Conservation (phyloP, 441 rosid species). For the Pelargonium australe region DNA sequence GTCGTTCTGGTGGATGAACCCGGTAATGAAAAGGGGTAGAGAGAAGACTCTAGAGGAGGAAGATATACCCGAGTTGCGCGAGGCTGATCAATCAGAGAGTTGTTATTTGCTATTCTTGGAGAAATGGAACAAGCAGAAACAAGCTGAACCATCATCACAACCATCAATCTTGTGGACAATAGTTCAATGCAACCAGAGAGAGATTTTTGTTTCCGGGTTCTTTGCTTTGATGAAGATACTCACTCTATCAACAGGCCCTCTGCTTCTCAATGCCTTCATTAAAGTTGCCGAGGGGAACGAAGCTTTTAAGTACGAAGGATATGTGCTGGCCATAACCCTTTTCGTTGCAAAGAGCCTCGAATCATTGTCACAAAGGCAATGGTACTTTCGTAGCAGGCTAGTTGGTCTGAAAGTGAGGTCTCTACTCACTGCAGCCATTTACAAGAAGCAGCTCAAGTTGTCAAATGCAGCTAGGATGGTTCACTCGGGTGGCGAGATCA, state of each 20-base stretch:
- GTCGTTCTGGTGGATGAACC: slow-evolving; percentile 91
- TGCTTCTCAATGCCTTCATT: slow-evolving; percentile 79
- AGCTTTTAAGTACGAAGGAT: slow-evolving; percentile 66
- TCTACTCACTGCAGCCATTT: slow-evolving; percentile 71
- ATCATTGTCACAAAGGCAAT: slow-evolving; percentile 85
- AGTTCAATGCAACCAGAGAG: slow-evolving; percentile 63
- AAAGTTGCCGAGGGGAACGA: slow-evolving; percentile 75
- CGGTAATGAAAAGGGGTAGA: slow-evolving; percentile 68
- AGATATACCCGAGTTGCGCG: slow-evolving; percentile 56
- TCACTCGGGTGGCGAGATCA: slow-evolving; percentile 86
- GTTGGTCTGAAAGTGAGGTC: slow-evolving; percentile 82
- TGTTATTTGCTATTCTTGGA: slow-evolving; percentile 58
- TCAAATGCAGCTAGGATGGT: slow-evolving; percentile 67
- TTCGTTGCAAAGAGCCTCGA: slow-evolving; percentile 60
- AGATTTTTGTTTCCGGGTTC: slow-evolving; percentile 67
- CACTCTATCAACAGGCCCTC: slow-evolving; percentile 72
- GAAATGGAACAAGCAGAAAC: slow-evolving; percentile 45
- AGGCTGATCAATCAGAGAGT: slow-evolving; percentile 58
- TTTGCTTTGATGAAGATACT: slow-evolving; percentile 75
- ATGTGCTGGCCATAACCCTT: slow-evolving; percentile 55
- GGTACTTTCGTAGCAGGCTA: slow-evolving; percentile 80
- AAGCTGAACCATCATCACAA: slow-evolving; percentile 33
- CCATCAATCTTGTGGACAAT: slow-evolving; percentile 62
- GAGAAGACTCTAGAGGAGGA: slow-evolving; percentile 63
- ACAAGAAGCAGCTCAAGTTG: slow-evolving; percentile 73